A percentile compares a stretch with the other conserved stretches of the same genome.
phyloP scores from a whole-genome alignment of 805 yeast genomes.

The Kuraishia piskuri region DNA sequence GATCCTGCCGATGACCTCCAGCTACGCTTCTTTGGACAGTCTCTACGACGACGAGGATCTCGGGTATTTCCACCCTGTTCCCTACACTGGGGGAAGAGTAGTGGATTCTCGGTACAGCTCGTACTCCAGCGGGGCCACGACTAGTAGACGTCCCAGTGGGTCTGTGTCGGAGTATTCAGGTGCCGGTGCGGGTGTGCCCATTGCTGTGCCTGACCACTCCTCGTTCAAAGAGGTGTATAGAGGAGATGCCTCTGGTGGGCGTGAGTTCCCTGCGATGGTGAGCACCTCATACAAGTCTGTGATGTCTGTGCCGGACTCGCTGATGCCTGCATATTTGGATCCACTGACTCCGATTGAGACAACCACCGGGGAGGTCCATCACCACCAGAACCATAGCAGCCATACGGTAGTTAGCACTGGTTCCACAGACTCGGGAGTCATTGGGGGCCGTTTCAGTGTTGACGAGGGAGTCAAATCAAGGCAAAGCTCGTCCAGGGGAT shows the following conservation, averaged over 20 bases:
- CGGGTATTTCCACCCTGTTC: background rate
- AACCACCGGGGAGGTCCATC: background rate
- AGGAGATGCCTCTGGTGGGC: background rate
- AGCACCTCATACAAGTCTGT: background rate
- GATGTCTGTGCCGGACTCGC: background rate
- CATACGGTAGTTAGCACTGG: background rate
- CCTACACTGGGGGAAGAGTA: background rate
- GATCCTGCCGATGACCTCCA: constrained; percentile 51
- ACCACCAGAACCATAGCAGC: no score
- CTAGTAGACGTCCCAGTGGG: background rate
- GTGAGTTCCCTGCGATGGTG: background rate
- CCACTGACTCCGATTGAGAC: background rate
- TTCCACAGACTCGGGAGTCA: background rate
- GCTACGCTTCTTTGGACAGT: constrained; percentile 73
- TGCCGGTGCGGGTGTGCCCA: background rate
- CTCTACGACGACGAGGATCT: constrained; percentile 29
- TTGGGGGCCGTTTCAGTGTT: background rate
- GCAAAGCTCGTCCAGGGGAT: background rate
- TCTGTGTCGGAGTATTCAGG: background rate
- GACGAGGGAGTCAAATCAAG: background rate
- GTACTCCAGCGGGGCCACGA: background rate
- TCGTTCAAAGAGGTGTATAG: background rate
- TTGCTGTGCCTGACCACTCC: background rate
- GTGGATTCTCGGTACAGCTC: background rate
- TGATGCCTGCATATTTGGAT: background rate